phyloP scores from a whole-genome alignment of 441 rosid genomes.

The Mallotus repandus region DNA sequence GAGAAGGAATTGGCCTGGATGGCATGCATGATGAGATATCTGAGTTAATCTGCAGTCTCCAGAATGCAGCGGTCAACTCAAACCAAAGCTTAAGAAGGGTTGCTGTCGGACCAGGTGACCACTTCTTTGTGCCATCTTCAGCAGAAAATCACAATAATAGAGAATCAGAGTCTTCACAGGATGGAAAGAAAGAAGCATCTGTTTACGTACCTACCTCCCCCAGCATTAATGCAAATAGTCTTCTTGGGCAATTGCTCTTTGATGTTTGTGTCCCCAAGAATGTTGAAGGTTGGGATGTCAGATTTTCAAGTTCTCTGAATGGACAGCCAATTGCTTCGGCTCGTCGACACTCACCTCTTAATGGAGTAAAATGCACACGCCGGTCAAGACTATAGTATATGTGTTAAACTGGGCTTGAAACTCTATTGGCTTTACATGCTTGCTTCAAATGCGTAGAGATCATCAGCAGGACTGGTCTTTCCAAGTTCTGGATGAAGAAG shows the following conservation, averaged over 20 bases:
- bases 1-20: slow-evolving; percentile 50
- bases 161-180: slow-evolving; percentile 45
- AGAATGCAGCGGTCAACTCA: slow-evolving; percentile 83
- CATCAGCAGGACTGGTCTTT: slow-evolving; percentile 9
- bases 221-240: slow-evolving; percentile 70
- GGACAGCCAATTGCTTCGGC: slow-evolving; percentile 70
- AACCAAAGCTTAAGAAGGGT: slow-evolving; percentile 86
- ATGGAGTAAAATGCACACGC: slow-evolving; percentile 46
- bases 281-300: slow-evolving; percentile 95
- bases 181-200: slow-evolving; percentile 51
- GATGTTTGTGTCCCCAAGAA: slow-evolving; percentile 88
- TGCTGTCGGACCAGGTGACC: slow-evolving; percentile 73
- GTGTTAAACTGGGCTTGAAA: slow-evolving; percentile 1
- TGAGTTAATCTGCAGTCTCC: slow-evolving; percentile 75
- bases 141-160: slow-evolving; percentile 38
- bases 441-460: slow-evolving; percentile 13
- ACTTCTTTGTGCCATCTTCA: slow-evolving; percentile 78
- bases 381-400: slow-evolving; percentile 63
- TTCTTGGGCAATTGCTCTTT: slow-evolving; percentile 81
- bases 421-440: background rate
- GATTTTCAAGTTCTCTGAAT: slow-evolving; percentile 62
- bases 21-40: slow-evolving; percentile 66
- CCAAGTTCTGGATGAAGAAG: background rate
- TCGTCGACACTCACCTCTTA: slow-evolving; percentile 46
- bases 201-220: slow-evolving; percentile 45